A percentile compares a stretch with the other conserved stretches of the same genome.
phyloP scores from a whole-genome alignment of 73 alveolate genomes.

The Tetrahymena malaccensis region DNA sequence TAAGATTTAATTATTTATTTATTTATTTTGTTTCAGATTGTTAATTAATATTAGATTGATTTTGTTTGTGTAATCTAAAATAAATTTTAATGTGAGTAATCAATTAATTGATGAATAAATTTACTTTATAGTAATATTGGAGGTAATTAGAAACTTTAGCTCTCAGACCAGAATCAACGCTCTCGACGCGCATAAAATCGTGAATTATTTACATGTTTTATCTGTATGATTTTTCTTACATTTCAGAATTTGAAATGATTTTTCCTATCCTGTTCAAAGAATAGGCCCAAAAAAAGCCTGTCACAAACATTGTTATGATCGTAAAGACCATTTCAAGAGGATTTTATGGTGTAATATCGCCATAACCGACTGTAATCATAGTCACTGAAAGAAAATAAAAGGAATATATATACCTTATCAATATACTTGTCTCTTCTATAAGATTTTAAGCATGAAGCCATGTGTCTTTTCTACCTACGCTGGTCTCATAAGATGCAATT shows the following conservation, averaged over 20 bases:
- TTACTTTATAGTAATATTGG: background rate
- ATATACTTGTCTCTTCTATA: background rate
- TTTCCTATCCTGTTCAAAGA: constrained; percentile 32
- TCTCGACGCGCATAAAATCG: background rate
- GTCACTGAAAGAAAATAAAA: constrained; percentile 74
- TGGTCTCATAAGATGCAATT: background rate
- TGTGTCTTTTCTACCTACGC: background rate
- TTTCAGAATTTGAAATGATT: constrained; percentile 1
- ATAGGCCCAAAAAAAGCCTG: constrained; percentile 31
- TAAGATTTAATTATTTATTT: no score
- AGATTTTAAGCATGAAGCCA: background rate
- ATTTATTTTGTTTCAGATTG: no score
- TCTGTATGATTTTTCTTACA: background rate
- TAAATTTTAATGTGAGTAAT: background rate
- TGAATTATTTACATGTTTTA: background rate
- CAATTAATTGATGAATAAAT: background rate
- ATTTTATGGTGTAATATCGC: constrained; percentile 70
- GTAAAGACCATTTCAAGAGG: constrained; percentile 53
- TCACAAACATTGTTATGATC: constrained; percentile 62
- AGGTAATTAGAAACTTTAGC: background rate
- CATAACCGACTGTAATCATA: constrained; percentile 82
- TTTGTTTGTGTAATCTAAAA: background rate
- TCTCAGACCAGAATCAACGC: background rate
- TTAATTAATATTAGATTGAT: background rate
- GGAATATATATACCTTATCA: constrained; percentile 12